Conservation (phyloP, 2,329 filamentous ascomycete species). For the Corynespora cassiicola region DNA sequence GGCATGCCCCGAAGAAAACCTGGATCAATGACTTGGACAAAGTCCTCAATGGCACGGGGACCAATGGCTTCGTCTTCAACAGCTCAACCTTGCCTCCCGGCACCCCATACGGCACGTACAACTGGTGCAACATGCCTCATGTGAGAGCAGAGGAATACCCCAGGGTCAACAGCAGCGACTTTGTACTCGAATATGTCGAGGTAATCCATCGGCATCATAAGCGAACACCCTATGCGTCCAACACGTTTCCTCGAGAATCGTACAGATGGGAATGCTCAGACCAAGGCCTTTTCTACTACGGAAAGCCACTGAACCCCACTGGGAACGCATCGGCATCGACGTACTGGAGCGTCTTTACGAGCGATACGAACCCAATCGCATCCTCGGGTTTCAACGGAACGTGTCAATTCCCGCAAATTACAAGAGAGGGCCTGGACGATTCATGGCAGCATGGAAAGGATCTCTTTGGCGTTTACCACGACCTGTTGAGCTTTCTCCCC, state of each 20-base stretch:
- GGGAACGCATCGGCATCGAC: constrained; percentile 60
- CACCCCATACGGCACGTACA: constrained; percentile 69
- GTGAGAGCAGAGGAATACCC: constrained; percentile 72
- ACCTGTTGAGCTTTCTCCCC: constrained; percentile 72
- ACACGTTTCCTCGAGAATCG: constrained; percentile 76
- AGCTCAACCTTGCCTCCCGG: constrained; percentile 64
- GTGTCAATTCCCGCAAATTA: constrained; percentile 85
- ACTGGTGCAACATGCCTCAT: constrained; percentile 90
- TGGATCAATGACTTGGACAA: constrained; percentile 67
- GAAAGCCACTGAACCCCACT: constrained; percentile 58
- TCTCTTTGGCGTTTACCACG: constrained; percentile 76
- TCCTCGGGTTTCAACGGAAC: constrained; percentile 73
- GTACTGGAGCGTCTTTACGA: constrained; percentile 71
- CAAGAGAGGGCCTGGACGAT: constrained; percentile 72
- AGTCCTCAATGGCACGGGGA: constrained; percentile 65
- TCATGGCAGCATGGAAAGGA: constrained; percentile 79
- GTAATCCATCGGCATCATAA: constrained; percentile 87
- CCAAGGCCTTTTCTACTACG: constrained; percentile 73
- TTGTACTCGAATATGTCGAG: constrained; percentile 76
- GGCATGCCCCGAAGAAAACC: constrained; percentile 44
- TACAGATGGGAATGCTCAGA: constrained; percentile 78
- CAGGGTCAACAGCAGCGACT: constrained; percentile 59
- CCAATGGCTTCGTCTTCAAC: constrained; percentile 78
- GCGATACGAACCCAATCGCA: constrained; percentile 70
- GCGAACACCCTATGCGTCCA: constrained; percentile 78